These are phyloP conservation scores for Microbotryum saponariae DNA, from an alignment of 1,284 basidiomycete genomes.

Conservation along the genomic window DNA sequence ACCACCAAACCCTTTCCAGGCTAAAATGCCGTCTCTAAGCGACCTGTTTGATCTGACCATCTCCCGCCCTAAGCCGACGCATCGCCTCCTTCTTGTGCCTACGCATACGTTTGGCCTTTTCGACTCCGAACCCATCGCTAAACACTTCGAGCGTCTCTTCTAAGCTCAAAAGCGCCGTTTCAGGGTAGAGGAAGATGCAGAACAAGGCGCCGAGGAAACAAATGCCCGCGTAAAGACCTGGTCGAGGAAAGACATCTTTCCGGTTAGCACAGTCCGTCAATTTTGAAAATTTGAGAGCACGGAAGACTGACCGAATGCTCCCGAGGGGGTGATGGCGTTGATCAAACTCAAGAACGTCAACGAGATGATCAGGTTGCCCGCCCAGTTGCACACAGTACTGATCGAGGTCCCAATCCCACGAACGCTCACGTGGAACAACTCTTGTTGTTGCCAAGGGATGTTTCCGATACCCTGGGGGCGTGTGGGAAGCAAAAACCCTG, in stretches of 20 bases:
- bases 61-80: too few species aligned
- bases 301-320: constrained; percentile 56
- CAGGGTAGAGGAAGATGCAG: constrained; percentile 62
- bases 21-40: too few species aligned
- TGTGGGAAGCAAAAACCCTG: neutral
- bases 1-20: too few species aligned
- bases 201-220: constrained; percentile 65
- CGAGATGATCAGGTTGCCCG: constrained; percentile 64
- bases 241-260: neutral
- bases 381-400: constrained; percentile 74
- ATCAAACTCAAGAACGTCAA: constrained; percentile 66
- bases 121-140: constrained; percentile 45
- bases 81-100: constrained; percentile 14
- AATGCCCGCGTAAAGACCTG: constrained; percentile 65
- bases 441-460: constrained; percentile 66
- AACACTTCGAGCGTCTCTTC: constrained; percentile 58
- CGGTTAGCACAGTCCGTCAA: too few species aligned
- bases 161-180: constrained; percentile 61
- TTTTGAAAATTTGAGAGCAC: neutral
- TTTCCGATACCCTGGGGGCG: neutral
- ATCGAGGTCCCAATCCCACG: constrained; percentile 72
- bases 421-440: constrained; percentile 59
- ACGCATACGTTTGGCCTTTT: constrained; percentile 40
- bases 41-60: too few species aligned
- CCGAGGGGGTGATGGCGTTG: constrained; percentile 62